Evolutionary conservation across 1,284 basidiomycete genomes (phyloP).

Genomic region (Naganishia liquefaciens): DNA sequence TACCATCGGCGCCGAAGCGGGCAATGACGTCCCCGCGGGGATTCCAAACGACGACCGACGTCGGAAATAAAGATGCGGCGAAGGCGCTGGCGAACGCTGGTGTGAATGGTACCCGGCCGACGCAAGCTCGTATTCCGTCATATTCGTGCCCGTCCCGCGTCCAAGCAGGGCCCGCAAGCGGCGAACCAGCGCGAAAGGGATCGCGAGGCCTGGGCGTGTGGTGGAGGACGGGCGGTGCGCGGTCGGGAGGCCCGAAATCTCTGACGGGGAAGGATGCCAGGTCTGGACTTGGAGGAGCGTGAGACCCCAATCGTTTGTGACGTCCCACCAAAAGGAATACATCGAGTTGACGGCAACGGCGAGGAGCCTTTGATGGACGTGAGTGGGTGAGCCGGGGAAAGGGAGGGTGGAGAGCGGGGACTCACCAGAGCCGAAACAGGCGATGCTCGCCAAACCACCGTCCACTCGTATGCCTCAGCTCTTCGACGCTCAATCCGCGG

Average conservation of each 20-base stretch:
- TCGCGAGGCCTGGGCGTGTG: constrained; percentile 3
- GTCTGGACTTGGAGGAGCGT: constrained; percentile 64
- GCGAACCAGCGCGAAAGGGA: constrained; percentile 5
- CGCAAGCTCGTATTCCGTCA: constrained; percentile 25
- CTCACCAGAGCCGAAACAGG: constrained; percentile 80
- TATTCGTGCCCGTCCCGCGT: neutral
- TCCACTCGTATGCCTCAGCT: constrained; percentile 43
- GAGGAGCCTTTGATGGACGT: constrained; percentile 65
- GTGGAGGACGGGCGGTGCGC: neutral
- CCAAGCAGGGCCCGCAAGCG: neutral
- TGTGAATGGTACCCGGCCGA: constrained; percentile 11
- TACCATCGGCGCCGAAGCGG: too few relatives aligned
- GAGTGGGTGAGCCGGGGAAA: neutral
- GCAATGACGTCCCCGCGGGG: too few relatives aligned
- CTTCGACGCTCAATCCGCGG: constrained; percentile 55
- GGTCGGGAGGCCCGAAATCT: neutral
- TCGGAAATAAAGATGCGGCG: neutral
- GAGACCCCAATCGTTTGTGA: constrained; percentile 97
- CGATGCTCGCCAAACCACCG: constrained; percentile 74
- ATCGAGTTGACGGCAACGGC: constrained; percentile 84
- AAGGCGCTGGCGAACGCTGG: constrained; percentile 27
- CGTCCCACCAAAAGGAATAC: constrained; percentile 99
- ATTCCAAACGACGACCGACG: constrained; percentile 18
- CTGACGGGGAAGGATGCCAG: constrained; percentile 41
- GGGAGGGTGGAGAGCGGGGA: constrained; percentile 27